A percentile compares a stretch with the other conserved stretches of the same genome.
Conservation (phyloP, 2,329 filamentous ascomycete species). For the Cladosporium sphaerospermum region DNA sequence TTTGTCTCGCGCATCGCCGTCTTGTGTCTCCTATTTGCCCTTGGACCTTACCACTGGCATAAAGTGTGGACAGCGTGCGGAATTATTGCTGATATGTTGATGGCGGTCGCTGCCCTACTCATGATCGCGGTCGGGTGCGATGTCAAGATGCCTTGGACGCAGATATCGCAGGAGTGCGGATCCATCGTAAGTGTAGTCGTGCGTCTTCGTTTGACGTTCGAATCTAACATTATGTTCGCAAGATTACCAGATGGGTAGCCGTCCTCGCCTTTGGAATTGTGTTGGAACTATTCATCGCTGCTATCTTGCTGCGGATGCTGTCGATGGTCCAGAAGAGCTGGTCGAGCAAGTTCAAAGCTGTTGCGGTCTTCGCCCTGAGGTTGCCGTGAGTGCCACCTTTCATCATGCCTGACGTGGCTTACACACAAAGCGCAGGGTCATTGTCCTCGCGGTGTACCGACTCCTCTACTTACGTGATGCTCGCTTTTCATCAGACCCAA, state of each 20-base stretch:
- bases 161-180: neutral
- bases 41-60: neutral
- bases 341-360: conserved; percentile 5
- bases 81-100: neutral
- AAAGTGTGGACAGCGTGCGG: neutral
- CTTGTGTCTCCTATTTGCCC: neutral
- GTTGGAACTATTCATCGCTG: neutral
- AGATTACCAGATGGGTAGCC: neutral
- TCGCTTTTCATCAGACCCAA: neutral
- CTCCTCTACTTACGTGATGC: neutral
- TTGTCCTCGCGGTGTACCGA: neutral
- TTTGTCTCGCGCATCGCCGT: conserved; percentile 3
- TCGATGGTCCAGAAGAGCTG: neutral
- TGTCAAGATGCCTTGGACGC: neutral
- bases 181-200: neutral
- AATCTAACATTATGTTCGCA: neutral
- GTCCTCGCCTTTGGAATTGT: neutral
- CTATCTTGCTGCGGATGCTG: neutral
- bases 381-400: neutral
- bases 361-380: neutral
- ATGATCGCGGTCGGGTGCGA: conserved; percentile 3
- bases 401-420: neutral
- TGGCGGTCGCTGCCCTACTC: neutral
- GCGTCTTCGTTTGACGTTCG: neutral
- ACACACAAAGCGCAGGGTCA: neutral